Base-by-base conservation (phyloP, 768 basidiomycete species). In the Pleurotus pulmonarius region DNA sequence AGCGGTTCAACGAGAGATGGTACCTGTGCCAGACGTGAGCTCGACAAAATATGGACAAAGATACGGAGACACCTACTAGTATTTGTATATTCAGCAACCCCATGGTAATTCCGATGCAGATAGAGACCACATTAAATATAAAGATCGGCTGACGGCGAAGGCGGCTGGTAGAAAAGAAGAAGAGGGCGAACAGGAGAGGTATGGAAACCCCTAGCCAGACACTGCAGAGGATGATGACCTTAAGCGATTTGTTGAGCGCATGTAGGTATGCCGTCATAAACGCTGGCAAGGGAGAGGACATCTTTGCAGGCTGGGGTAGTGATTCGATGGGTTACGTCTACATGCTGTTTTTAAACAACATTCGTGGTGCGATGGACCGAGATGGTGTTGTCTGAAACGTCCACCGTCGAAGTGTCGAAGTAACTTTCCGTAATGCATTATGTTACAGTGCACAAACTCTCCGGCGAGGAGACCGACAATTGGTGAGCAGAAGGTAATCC, bases 131-230 rank as follows among this genome's bases (percentile, higher is more conserved):
- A 52, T 68, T 67, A 24, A 64, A 53, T 4, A 60, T 46, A 52
- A 67, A 68, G 7, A 68, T 44, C 20, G 60, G 60, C 22, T 60
- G 61, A 24, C 53, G 57, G 41, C 66, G 48, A 18, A 58, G 52
- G 13, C 34, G 37, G 11, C 49, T 48, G 29, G 58, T 65, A 13
- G 66, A 65, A 49, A 66, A 64, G 18, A 64, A 61, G 38, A 64
- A 46, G 3, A 68, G 58, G 22, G 60, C 56, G 18, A 64, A 39
- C 7, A 66, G 56, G n/a, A 68, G 55, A 12, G 43, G 51, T 9
- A 40, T 37, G 18, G 18, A 40, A 16, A 52, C 13, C 15, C 16
- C 34, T 13, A 12, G n/a, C 29, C 25, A 49, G 6, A 49, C 22
- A 15, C 41, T 44, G 41, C 41, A 44, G 13, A 44, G 41, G 41